Percentiles rank a stretch among this genome's conserved stretches.
Evolutionary conservation across 352 stramenopile species (phyloP).

Genomic region (Phytophthora litchii): DNA sequence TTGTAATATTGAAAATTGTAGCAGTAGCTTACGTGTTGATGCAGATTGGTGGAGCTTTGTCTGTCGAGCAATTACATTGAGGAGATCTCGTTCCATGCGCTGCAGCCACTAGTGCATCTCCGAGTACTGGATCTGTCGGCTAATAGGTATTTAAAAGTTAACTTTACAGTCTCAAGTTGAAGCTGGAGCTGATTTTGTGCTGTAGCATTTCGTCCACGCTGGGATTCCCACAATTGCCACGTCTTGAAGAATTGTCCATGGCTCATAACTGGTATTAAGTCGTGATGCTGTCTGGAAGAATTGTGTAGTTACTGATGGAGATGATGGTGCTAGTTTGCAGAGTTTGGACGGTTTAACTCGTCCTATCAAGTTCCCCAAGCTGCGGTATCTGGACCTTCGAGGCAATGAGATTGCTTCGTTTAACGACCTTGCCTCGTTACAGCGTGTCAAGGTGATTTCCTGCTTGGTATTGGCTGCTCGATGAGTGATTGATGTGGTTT

Average conservation of each 20-base stretch:
- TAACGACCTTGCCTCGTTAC: slow-evolving; percentile 42
- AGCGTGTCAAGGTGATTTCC: slow-evolving; percentile 60
- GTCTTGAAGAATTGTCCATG: slow-evolving; percentile 73
- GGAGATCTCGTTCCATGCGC: slow-evolving; percentile 64
- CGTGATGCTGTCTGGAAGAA: not conserved
- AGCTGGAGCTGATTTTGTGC: slow-evolving; percentile 1
- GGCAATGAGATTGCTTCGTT: slow-evolving; percentile 64
- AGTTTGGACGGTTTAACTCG: slow-evolving; percentile 59
- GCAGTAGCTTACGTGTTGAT: slow-evolving; percentile 4
- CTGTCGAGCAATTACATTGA: slow-evolving; percentile 85
- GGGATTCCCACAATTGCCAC: slow-evolving; percentile 65
- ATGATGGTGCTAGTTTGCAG: slow-evolving; percentile 36
- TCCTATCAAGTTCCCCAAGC: slow-evolving; percentile 72
- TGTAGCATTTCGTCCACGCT: slow-evolving; percentile 58
- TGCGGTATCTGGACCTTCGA: slow-evolving; percentile 76
- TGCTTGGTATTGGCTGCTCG: not conserved
- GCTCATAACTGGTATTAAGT: slow-evolving; percentile 74
- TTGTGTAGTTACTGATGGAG: not conserved
- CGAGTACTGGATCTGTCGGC: slow-evolving; percentile 77
- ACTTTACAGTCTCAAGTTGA: not conserved
- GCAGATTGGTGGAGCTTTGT: slow-evolving; percentile 70
- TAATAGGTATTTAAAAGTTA: slow-evolving; percentile 51
- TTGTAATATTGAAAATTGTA: not conserved
- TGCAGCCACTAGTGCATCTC: slow-evolving; percentile 69
- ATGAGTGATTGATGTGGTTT: not conserved